Base-by-base conservation (phyloP, 108 stramenopile species). In the Discostella stelligeroides region DNA sequence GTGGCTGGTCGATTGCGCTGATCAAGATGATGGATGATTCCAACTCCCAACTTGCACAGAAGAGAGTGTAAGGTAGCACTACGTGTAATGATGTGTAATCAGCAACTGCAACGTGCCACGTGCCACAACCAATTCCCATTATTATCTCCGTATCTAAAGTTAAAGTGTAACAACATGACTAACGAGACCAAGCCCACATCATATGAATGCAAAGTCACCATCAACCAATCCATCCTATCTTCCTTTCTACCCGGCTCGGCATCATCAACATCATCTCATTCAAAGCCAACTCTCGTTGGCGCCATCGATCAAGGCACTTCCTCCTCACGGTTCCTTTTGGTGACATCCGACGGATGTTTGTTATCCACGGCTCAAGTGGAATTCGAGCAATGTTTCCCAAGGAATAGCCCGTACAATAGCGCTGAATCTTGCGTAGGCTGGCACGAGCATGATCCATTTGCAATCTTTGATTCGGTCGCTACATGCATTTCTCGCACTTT, bases 221-320 rank as follows among this genome's bases (percentile, higher is more conserved):
- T 76, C 61, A 63, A 76, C 55, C 61, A 76, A 30, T 76, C 67
- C 12, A 54, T 68, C 53, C 75, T 76, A 14, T 37, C 54, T 45
- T 54, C 75, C 6, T 46, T 68, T 28, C 57, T 58, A n/a, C 0
- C 6, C 51, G 49, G 24, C 25, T 27, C 51, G 17, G n/a, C n/a
- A n/a, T n/a, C n/a, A n/a, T n/a, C n/a, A n/a, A n/a, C n/a, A n/a
- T 68, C 67, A 25, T 23, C 49, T 39, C 17, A 63, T 17, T 8
- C 63, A n/a, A 37, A 42, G 28, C 37, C 64, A 48, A 55, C 69
- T 28, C 68, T 90, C 45, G 65, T 99, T 30, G 97, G 95, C 43
- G 68, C 96, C 56, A 97, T 99, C 68, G 98, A 99, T 71, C 97
- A 99, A 82, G 99, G 99, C 58, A 99, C 99, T 5, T 91, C 92